Conservation (phyloP, 768 basidiomycete genomes). For the Candolleomyces eurysporus region DNA sequence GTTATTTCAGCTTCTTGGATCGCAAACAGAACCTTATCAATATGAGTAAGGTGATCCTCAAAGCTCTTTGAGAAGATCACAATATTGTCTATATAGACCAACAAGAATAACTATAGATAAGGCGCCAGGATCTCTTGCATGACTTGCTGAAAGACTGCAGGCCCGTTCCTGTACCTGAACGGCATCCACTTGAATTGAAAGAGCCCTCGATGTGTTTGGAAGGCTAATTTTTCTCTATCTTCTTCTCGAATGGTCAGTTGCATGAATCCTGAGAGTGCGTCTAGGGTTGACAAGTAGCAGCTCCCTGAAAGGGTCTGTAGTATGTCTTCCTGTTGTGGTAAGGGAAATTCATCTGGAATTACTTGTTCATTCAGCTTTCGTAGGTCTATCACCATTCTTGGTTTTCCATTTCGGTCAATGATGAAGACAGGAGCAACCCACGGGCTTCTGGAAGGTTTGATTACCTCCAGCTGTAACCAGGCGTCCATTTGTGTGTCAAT, state of each 20-base stretch:
- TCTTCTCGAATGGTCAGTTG: constrained; percentile 25
- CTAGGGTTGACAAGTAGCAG: constrained; percentile 29
- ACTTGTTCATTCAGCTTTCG: too few species aligned
- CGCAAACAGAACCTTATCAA: constrained; percentile 26
- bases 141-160: constrained; percentile 38
- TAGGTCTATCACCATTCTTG: too few species aligned
- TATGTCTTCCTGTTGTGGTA: constrained; percentile 23
- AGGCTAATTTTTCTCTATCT: constrained; percentile 32
- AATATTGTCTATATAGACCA: constrained; percentile 45
- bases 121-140: constrained; percentile 37
- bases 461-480: constrained; percentile 34
- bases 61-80: constrained; percentile 28
- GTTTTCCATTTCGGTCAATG: too few species aligned
- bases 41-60: constrained; percentile 28
- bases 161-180: constrained; percentile 35
- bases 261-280: constrained; percentile 32
- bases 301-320: constrained; percentile 24
- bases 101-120: constrained; percentile 35
- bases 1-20: constrained; percentile 28
- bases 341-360: constrained; percentile 15
- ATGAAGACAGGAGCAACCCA: too few species aligned
- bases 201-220: constrained; percentile 36
- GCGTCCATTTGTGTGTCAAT: constrained; percentile 26
- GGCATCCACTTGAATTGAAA: constrained; percentile 42
- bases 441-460: constrained; percentile 37